Evolutionary conservation across 495 filamentous ascomycete species (phyloP), one percentile per base, ranked within the genome.

Genomic region (Neurospora pannonica): DNA sequence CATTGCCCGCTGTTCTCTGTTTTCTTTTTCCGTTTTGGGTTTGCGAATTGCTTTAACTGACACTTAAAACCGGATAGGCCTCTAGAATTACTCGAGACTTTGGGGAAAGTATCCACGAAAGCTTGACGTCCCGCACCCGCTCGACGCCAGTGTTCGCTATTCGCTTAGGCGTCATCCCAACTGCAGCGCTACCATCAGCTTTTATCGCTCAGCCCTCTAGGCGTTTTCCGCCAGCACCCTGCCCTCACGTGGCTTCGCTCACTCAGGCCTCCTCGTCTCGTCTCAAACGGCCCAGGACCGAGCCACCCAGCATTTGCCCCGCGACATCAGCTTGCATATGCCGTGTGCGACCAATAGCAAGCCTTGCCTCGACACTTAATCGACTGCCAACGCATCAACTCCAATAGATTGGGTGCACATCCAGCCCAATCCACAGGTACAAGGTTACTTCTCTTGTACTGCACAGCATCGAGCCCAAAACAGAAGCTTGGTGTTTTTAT

Each of bases 291-390:
- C 78, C 76, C 78, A 71, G 77, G 72, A 81, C 81, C 81, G 81
- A 85, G 82, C 83, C 83, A 84, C 80, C 79, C 78, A 83, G 79
- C 76, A 82, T 80, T 82, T 81, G 83, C 83, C 85, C 86, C 83
- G 82, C 84, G 82, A 83, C 86, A 86, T 86, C 85, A 83, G 83
- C 86, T 83, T 88, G 86, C 87, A 89, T 87, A 85, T 85, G 85
- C 85, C 83, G 85, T 84, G 84, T 85, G 83, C 85, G 77, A 85
- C 84, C 85, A 82, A 83, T 83, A 84, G 83, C 83, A 83, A 83
- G 83, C 84, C 85, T 80, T 67, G 82, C 77, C 78, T 77, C 79
- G 76, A 76, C 80, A 85, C 83, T 85, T 83, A 83, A 80, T 78
- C 77, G 75, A 84, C 72, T 88, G 87, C 87, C 87, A 89, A 85